phyloP scores from a whole-genome alignment of 441 rosid genomes.

The Corymbia calophylla region DNA sequence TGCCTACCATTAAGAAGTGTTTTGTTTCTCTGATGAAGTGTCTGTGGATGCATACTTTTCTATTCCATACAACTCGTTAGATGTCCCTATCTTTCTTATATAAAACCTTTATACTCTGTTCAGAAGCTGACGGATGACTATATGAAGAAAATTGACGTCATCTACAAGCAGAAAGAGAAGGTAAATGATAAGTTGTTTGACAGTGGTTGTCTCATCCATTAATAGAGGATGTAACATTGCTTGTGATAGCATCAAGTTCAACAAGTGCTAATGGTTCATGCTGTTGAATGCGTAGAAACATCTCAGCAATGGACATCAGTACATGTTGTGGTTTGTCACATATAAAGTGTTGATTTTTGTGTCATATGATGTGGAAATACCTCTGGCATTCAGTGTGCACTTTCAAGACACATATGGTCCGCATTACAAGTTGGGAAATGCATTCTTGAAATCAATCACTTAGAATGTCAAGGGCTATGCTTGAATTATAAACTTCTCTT shows the following conservation, averaged over 20 bases:
- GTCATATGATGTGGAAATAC: neutral
- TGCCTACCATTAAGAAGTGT: neutral
- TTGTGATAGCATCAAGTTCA: neutral
- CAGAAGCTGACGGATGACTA: conserved; percentile 84
- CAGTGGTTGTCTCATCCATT: neutral
- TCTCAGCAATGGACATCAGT: neutral
- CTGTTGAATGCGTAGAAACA: neutral
- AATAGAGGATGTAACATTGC: neutral
- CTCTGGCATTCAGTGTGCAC: neutral
- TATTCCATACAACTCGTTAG: neutral
- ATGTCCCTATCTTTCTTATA: neutral
- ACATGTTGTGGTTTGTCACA: neutral
- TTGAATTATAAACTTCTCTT: neutral
- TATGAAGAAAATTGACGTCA: conserved; percentile 69
- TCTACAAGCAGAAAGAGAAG: conserved; percentile 84
- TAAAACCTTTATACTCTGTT: neutral
- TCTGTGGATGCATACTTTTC: neutral
- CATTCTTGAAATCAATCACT: neutral
- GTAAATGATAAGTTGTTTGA: conserved; percentile 23
- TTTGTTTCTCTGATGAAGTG: neutral
- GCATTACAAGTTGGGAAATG: neutral
- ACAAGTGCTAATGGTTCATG: neutral
- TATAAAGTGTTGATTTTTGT: neutral
- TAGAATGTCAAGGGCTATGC: neutral
- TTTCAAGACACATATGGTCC: neutral